Conservation (phyloP, 306 rosid genomes). For the Trifolium fragiferum region DNA sequence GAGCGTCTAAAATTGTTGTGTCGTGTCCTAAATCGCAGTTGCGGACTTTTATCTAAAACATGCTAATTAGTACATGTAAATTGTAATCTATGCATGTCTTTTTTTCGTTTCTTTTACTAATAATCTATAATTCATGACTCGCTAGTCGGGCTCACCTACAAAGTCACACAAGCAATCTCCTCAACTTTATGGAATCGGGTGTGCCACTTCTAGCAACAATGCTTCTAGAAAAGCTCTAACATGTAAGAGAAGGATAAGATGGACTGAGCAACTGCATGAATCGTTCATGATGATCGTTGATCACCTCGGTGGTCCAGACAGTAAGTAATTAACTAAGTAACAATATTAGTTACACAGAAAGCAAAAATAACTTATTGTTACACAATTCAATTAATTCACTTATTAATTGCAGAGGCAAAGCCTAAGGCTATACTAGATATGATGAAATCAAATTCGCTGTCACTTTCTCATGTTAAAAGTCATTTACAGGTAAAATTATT, state of each 20-base stretch:
- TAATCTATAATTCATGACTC: slow-evolving; percentile 9
- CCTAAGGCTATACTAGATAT: slow-evolving; percentile 59
- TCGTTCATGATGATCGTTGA: slow-evolving; percentile 49
- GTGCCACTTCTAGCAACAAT: slow-evolving; percentile 36
- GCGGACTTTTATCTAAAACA: too few species aligned
- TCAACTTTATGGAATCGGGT: slow-evolving; percentile 16
- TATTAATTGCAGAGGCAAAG: slow-evolving; percentile 49
- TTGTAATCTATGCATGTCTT: neutral
- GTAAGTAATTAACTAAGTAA: slow-evolving; percentile 44
- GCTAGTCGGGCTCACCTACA: neutral
- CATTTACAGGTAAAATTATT: slow-evolving; percentile 54
- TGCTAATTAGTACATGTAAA: too few species aligned
- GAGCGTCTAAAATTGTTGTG: too few species aligned
- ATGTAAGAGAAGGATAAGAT: slow-evolving; percentile 51
- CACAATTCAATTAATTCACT: slow-evolving; percentile 14
- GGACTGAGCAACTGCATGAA: slow-evolving; percentile 53
- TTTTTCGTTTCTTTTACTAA: neutral
- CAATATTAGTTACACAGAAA: neutral
- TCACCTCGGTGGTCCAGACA: slow-evolving; percentile 51
- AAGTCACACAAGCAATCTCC: slow-evolving; percentile 41
- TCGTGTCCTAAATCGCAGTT: too few species aligned
- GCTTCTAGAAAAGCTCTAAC: slow-evolving; percentile 29
- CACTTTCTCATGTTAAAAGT: slow-evolving; percentile 58
- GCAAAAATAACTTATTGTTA: neutral
- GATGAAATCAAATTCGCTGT: slow-evolving; percentile 52